Percentiles rank a stretch among this genome's conserved stretches.
These are phyloP conservation scores for Papiliotrema flavescens DNA, from an alignment of 1,284 basidiomycete genomes.

Conservation along the genomic window DNA sequence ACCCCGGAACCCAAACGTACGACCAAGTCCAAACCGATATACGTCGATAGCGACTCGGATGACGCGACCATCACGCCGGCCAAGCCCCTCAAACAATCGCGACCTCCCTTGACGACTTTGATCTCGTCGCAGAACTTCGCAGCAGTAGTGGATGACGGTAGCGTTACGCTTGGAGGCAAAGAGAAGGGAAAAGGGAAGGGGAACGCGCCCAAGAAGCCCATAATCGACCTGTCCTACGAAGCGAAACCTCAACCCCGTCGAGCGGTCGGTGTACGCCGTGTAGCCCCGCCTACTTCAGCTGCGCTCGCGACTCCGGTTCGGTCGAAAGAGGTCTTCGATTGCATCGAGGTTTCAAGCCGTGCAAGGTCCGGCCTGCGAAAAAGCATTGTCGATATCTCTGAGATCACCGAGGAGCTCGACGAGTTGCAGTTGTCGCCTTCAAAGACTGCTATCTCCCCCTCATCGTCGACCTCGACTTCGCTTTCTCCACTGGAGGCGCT, in stretches of 20 bases:
- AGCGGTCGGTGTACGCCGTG: neutral
- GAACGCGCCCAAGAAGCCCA: neutral
- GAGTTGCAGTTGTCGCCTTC: neutral
- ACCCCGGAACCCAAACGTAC: neutral
- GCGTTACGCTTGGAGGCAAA: neutral
- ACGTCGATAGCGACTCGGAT: neutral
- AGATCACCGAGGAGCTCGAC: neutral
- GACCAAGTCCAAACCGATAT: neutral
- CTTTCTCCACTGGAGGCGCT: neutral
- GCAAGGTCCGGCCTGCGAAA: neutral
- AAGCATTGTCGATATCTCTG: neutral
- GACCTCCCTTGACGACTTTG: conserved; percentile 21
- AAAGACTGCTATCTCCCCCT: neutral
- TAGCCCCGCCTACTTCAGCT: neutral
- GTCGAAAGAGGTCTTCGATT: conserved; percentile 6
- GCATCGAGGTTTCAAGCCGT: conserved; percentile 15
- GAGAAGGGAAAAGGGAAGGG: neutral
- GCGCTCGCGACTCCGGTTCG: neutral
- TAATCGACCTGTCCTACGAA: neutral
- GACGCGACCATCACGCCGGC: conserved; percentile 5
- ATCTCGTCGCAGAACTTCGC: too few species aligned
- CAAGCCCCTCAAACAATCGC: neutral
- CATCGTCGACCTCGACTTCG: neutral
- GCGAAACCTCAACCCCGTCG: neutral
- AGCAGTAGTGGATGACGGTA: too few species aligned